Percentiles rank a stretch among this genome's conserved stretches.
Conservation (phyloP, 306 rosid genomes). For the Quercus wislizeni region DNA sequence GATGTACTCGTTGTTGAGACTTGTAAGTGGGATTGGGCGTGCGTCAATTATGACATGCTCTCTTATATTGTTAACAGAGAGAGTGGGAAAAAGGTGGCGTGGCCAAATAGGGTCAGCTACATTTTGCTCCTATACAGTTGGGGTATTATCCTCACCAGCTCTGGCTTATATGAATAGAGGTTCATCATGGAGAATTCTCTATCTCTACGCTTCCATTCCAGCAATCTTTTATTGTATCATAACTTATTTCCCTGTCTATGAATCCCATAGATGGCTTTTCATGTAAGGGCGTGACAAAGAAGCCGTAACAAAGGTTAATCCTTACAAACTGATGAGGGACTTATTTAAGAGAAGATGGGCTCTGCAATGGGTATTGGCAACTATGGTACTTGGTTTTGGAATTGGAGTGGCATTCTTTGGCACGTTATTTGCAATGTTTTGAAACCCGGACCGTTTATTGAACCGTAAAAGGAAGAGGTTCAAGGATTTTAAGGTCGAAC, state of each 20-base stretch:
- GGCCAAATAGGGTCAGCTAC: too few species aligned
- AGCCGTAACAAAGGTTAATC: background rate
- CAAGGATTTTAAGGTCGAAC: too few species aligned
- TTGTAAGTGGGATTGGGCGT: slow-evolving; percentile 25
- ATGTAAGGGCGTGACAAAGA: slow-evolving; percentile 4
- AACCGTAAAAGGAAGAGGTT: too few species aligned
- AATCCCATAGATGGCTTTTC: slow-evolving; percentile 30
- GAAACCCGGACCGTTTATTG: too few species aligned
- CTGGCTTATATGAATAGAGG: slow-evolving; percentile 26
- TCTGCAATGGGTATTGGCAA: background rate
- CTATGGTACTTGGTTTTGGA: slow-evolving; percentile 22
- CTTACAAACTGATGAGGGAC: too few species aligned
- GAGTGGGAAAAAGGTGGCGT: too few species aligned
- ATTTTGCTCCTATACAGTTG: too few species aligned
- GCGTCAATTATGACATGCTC: background rate
- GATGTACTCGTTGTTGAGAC: slow-evolving; percentile 30
- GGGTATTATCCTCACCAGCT: background rate
- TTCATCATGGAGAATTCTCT: slow-evolving; percentile 25
- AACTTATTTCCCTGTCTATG: slow-evolving; percentile 1
- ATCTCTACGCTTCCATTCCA: slow-evolving; percentile 27
- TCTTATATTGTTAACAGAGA: too few species aligned
- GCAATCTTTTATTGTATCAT: slow-evolving; percentile 1
- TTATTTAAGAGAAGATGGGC: background rate
- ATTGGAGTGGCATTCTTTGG: slow-evolving; percentile 43
- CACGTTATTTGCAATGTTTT: slow-evolving; percentile 22